phyloP scores from a whole-genome alignment of 345 rosid species.

The Noccaea caerulescens region DNA sequence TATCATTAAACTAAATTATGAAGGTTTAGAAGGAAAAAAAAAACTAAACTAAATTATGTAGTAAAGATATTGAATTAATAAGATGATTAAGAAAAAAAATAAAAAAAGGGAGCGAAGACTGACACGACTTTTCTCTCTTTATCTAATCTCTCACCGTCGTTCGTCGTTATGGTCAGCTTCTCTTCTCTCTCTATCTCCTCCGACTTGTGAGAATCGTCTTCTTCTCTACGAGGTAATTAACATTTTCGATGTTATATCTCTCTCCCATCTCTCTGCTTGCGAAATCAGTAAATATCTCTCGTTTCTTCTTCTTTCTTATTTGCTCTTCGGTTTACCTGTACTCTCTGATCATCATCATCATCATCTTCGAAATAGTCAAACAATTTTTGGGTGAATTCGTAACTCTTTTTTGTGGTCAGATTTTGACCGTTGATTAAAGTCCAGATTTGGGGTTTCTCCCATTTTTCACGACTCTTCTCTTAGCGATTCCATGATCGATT shows the following conservation, averaged over 20 bases:
- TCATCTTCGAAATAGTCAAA: not conserved
- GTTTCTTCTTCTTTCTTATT: not conserved
- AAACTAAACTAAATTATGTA: too few relatives aligned
- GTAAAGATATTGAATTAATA: too few relatives aligned
- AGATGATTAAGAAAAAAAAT: too few relatives aligned
- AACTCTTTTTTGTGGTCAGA: not conserved
- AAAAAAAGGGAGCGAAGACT: not conserved
- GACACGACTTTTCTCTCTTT: conserved; percentile 9
- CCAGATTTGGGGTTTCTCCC: not conserved
- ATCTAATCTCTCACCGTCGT: not conserved
- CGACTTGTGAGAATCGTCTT: not conserved
- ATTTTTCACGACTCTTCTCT: not conserved
- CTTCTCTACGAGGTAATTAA: not conserved
- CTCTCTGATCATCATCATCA: not conserved
- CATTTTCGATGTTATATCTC: not conserved
- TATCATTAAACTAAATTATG: too few relatives aligned
- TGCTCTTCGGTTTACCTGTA: not conserved
- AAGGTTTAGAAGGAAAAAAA: too few relatives aligned
- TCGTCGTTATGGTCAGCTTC: not conserved
- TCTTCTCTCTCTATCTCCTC: not conserved
- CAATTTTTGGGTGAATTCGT: not conserved
- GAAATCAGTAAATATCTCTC: not conserved
- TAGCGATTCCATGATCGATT: not conserved
- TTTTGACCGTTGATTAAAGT: not conserved
- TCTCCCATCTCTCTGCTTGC: not conserved